Base-by-base conservation (phyloP, 2,329 filamentous ascomycete genomes). In the Conoideocrella luteorostrata region DNA sequence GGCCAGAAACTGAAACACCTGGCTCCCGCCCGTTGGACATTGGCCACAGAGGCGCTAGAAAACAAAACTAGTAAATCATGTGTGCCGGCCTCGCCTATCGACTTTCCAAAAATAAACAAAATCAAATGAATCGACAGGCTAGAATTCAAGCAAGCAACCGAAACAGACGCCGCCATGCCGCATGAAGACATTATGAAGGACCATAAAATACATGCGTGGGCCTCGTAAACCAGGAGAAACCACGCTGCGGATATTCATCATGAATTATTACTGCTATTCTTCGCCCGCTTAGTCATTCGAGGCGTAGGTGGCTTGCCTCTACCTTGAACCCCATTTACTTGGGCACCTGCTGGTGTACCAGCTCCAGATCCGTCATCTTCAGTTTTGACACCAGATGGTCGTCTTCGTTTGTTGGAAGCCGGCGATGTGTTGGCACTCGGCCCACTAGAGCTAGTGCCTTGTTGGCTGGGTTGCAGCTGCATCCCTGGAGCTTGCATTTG, bases 341-440 rank as follows among this genome's bases (percentile, higher is more conserved):
- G 74, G 34, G 60, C 60, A 15, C 56, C 55, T n/a, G 41, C 56
- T 2, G 75, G 74, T 5, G 75, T 76, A 3, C 74, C 71, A 4
- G 69, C 72, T 18, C 64, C 68, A 26, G 68, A 63, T 6, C 65
- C 67, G 20, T 78, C 75, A 10, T 80, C 77, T 49, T 80, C 77
- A 4, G 63, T 59, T 63, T 80, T 80, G 17, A 80, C 74, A 4
- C 70, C 71, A 0, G 76, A 80, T 1, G 75, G 72, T 23, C 77
- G 68, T 52, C 77, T 64, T 43, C 77, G 67, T 62, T 81, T 81
- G 51, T 78, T 79, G 26, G 74, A 77, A 20, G 75, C 71, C 30
- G 78, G 78, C 24, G 77, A 81, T 5, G 81, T 84, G 62, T 83
- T 84, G 45, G 80, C 79, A 56, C 79, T 84, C 6, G 79, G 78